A percentile compares a stretch with the other conserved stretches of the same genome.
phyloP scores from a whole-genome alignment of 192 early-diverging fungal genomes.

The Podila epicladia region DNA sequence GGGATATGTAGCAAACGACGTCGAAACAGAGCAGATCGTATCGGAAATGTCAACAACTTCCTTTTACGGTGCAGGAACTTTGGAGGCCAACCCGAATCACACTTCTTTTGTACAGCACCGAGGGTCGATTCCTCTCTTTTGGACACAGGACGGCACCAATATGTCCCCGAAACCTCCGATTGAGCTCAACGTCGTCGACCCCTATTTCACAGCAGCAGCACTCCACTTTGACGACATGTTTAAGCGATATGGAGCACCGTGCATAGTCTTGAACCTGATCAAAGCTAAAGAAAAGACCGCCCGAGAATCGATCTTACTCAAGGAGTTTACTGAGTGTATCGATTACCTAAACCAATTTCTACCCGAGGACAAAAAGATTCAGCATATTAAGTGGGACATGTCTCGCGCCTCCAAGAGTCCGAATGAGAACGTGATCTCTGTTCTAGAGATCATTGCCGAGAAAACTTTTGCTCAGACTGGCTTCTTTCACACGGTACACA shows the following conservation, averaged over 20 bases:
- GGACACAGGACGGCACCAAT: conserved; percentile 93
- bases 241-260: conserved; percentile 87
- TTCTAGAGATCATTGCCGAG: conserved; percentile 89
- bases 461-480: conserved; percentile 86
- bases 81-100: conserved; percentile 75
- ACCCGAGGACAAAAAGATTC: conserved; percentile 79
- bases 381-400: conserved; percentile 98
- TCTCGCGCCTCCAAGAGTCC: conserved; percentile 92
- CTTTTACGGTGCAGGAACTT: conserved; percentile 71
- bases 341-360: conserved; percentile 92
- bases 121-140: conserved; percentile 95
- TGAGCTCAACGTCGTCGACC: conserved; percentile 88
- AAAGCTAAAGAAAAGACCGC: conserved; percentile 93
- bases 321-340: conserved; percentile 86
- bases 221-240: conserved; percentile 96
- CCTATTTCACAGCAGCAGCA: conserved; percentile 92
- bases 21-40: conserved; percentile 99
- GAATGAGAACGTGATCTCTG: conserved; percentile 89
- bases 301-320: conserved; percentile 86
- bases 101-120: conserved; percentile 98
- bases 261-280: conserved; percentile 95
- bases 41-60: conserved; percentile 90
- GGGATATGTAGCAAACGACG: conserved; percentile 98
- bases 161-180: conserved; percentile 97
- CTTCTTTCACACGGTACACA: conserved; percentile 92